These are phyloP conservation scores for Lentinula raphanica DNA, from an alignment of 768 basidiomycete genomes.

Conservation along the genomic window DNA sequence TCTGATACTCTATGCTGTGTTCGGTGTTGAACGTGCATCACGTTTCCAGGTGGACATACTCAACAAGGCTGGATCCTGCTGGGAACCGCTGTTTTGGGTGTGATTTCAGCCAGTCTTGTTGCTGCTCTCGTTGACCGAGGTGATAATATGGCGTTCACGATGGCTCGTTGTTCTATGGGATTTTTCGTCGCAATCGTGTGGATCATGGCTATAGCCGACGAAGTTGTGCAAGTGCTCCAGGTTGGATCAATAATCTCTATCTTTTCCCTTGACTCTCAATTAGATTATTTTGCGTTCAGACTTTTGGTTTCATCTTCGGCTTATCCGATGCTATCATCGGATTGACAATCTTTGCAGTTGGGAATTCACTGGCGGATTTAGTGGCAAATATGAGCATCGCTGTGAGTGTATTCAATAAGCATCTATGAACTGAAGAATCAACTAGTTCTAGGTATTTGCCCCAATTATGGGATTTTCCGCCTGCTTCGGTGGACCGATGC, in stretches of 20 bases:
- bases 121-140: slow-evolving; percentile 57
- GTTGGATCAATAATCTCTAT: slow-evolving; percentile 40
- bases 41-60: slow-evolving; percentile 35
- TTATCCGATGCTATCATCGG: slow-evolving; percentile 97
- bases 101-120: slow-evolving; percentile 49
- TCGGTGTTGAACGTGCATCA: slow-evolving; percentile 6
- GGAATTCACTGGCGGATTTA: slow-evolving; percentile 93
- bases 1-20: background rate
- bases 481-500: slow-evolving; percentile 91
- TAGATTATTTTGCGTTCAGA: slow-evolving; percentile 38
- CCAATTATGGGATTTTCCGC: slow-evolving; percentile 95
- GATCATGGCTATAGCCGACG: slow-evolving; percentile 98
- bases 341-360: slow-evolving; percentile 92
- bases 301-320: slow-evolving; percentile 90
- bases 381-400: slow-evolving; percentile 97
- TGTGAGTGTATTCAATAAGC: slow-evolving; percentile 34
- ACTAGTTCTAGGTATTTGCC: slow-evolving; percentile 59
- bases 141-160: slow-evolving; percentile 46
- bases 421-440: background rate
- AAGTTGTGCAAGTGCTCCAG: slow-evolving; percentile 86
- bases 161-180: slow-evolving; percentile 83
- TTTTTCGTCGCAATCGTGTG: slow-evolving; percentile 89
- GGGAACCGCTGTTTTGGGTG: slow-evolving; percentile 50
- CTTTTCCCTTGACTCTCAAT: background rate
- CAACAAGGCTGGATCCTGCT: slow-evolving; percentile 48